These are phyloP conservation scores for Lavandula angustifolia DNA, from an alignment of 257 asterid genomes.

Conservation along the genomic window DNA sequence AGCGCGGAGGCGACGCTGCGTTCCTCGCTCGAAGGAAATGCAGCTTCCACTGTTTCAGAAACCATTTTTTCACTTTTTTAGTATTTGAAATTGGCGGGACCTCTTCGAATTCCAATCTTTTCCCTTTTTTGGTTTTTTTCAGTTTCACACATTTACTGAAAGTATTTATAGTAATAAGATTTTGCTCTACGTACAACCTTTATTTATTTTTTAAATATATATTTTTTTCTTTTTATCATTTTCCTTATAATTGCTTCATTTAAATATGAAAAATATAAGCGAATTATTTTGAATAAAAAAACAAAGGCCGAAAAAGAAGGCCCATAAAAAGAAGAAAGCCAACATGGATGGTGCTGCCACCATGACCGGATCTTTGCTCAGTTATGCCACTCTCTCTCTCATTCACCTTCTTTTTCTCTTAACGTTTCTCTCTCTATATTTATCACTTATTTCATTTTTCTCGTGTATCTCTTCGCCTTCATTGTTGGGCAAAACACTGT, in stretches of 20 bases:
- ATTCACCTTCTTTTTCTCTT: constrained; percentile 16
- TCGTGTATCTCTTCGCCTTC: neutral
- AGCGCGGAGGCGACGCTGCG: constrained; percentile 80
- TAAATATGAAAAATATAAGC: neutral
- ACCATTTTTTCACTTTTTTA: constrained; percentile 34
- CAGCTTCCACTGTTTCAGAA: constrained; percentile 39
- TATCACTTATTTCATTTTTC: neutral
- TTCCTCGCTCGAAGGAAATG: constrained; percentile 71
- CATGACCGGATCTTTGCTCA: constrained; percentile 42
- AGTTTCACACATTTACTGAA: neutral
- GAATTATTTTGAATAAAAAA: neutral
- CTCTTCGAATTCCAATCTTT: constrained; percentile 21
- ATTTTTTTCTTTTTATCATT: neutral
- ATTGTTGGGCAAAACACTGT: neutral
- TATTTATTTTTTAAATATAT: too few relatives aligned
- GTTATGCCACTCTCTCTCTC: constrained; percentile 22
- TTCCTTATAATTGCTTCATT: neutral
- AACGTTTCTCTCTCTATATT: constrained; percentile 32
- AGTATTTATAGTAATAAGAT: too few relatives aligned
- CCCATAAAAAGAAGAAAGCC: constrained; percentile 29
- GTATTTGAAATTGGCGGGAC: constrained; percentile 72
- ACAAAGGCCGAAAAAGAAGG: constrained; percentile 26
- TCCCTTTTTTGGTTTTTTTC: constrained; percentile 15
- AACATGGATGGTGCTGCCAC: constrained; percentile 40
- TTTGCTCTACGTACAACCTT: neutral